These are phyloP conservation scores for Monosporozyma aquatica DNA, from an alignment of 805 yeast species.

Conservation along the genomic window DNA sequence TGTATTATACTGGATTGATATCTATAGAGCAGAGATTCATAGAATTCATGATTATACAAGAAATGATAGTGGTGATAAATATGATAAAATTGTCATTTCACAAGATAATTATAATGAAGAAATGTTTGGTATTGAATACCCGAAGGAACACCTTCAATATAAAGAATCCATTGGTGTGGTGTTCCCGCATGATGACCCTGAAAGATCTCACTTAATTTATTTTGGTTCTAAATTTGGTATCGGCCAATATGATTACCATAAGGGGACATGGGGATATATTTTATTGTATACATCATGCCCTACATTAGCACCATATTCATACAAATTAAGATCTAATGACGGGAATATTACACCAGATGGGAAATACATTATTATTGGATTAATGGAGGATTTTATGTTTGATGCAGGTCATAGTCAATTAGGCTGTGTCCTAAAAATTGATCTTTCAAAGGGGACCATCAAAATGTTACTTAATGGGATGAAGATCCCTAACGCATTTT, in stretches of 20 bases:
- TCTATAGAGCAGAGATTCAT: constrained; percentile 32
- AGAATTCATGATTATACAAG: constrained; percentile 10
- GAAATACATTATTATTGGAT: constrained; percentile 60
- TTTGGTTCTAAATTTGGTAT: constrained; percentile 62
- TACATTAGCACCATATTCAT: constrained; percentile 18
- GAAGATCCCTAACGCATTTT: constrained; percentile 65
- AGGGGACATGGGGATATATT: constrained; percentile 32
- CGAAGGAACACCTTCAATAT: constrained; percentile 5
- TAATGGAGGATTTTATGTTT: constrained; percentile 52
- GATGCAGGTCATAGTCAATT: constrained; percentile 31
- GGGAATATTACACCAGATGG: constrained; percentile 75
- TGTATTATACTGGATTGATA: constrained; percentile 38
- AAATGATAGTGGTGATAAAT: constrained; percentile 28
- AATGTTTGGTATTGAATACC: constrained; percentile 25
- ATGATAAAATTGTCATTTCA: constrained; percentile 2
- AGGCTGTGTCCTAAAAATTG: constrained; percentile 47
- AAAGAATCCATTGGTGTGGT: constrained; percentile 58
- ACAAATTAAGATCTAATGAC: constrained; percentile 60
- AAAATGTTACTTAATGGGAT: constrained; percentile 33
- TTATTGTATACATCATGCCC: constrained; percentile 28
- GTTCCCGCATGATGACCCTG: constrained; percentile 41
- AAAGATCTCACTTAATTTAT: constrained; percentile 33
- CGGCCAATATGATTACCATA: constrained; percentile 41
- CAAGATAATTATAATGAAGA: neutral
- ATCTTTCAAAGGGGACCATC: constrained; percentile 26